Percentiles rank a stretch among this genome's conserved stretches.
phyloP scores from a whole-genome alignment of 441 rosid species.

The Jatropha multifida region DNA sequence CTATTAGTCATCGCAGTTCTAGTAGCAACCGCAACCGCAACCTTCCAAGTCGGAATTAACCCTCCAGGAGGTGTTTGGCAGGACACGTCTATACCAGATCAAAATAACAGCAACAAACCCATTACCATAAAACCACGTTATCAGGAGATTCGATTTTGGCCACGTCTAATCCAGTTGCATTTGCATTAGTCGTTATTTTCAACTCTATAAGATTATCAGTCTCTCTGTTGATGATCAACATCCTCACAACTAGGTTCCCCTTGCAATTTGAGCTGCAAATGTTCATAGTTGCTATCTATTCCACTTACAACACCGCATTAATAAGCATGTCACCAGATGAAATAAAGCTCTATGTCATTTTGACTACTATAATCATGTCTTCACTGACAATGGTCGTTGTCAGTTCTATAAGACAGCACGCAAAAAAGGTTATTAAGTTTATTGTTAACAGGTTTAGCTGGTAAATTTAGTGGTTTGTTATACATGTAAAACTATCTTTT shows the following conservation, averaged over 20 bases:
- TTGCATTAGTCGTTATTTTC: slow-evolving; percentile 25
- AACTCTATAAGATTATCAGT: slow-evolving; percentile 45
- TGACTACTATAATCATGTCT: not conserved
- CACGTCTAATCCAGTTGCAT: not conserved
- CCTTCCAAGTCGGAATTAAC: slow-evolving; percentile 12
- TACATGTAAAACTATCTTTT: not conserved
- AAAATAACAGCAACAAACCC: slow-evolving; percentile 27
- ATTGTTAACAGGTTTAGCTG: not conserved
- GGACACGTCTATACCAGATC: slow-evolving; percentile 24
- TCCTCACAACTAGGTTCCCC: slow-evolving; percentile 35
- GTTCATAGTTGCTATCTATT: slow-evolving; percentile 30
- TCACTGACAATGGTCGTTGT: not conserved
- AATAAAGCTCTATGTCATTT: not conserved
- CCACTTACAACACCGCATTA: slow-evolving; percentile 38
- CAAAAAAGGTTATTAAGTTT: not conserved
- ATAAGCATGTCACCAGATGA: slow-evolving; percentile 26
- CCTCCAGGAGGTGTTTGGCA: slow-evolving; percentile 55
- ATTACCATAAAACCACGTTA: slow-evolving; percentile 21
- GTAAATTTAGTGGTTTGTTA: not conserved
- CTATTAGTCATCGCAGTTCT: slow-evolving; percentile 11
- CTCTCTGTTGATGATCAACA: slow-evolving; percentile 38
- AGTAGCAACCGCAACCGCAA: slow-evolving; percentile 15
- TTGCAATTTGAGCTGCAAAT: slow-evolving; percentile 42
- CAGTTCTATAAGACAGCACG: not conserved
- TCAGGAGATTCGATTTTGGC: slow-evolving; percentile 11